Conservation (phyloP, 345 rosid genomes). For the Syzygium aqueum region DNA sequence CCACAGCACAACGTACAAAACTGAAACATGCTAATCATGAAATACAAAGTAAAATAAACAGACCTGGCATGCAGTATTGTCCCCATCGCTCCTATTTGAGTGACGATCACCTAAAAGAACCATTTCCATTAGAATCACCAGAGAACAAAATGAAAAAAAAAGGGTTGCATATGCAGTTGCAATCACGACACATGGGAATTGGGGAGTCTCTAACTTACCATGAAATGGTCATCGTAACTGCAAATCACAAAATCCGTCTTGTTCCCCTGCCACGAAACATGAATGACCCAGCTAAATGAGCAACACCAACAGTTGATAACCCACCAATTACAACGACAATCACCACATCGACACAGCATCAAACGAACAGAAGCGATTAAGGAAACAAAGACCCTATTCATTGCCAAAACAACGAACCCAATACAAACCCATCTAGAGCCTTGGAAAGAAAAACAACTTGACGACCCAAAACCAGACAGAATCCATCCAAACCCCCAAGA, state of each 20-base stretch:
- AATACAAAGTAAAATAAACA: neutral
- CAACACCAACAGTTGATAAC: neutral
- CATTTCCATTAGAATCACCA: slow-evolving; percentile 2
- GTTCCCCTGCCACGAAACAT: slow-evolving; percentile 50
- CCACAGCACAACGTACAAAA: neutral
- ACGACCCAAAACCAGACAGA: neutral
- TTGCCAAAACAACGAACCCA: neutral
- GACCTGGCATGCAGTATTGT: slow-evolving; percentile 80
- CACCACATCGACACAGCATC: neutral
- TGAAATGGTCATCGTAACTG: slow-evolving; percentile 67
- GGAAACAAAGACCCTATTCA: neutral
- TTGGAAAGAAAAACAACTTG: neutral
- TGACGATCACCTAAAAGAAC: slow-evolving; percentile 59
- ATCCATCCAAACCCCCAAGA: neutral
- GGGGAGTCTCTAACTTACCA: slow-evolving; percentile 43
- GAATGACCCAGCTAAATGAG: neutral
- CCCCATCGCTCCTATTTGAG: slow-evolving; percentile 89
- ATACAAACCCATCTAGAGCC: neutral
- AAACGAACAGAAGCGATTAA: neutral
- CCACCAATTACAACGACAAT: neutral
- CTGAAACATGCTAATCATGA: neutral
- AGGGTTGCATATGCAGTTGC: neutral
- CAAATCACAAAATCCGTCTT: slow-evolving; percentile 71
- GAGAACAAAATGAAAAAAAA: neutral
- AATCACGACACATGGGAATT: neutral